phyloP scores from a whole-genome alignment of 768 basidiomycete species.

The Arthromyces matolae region DNA sequence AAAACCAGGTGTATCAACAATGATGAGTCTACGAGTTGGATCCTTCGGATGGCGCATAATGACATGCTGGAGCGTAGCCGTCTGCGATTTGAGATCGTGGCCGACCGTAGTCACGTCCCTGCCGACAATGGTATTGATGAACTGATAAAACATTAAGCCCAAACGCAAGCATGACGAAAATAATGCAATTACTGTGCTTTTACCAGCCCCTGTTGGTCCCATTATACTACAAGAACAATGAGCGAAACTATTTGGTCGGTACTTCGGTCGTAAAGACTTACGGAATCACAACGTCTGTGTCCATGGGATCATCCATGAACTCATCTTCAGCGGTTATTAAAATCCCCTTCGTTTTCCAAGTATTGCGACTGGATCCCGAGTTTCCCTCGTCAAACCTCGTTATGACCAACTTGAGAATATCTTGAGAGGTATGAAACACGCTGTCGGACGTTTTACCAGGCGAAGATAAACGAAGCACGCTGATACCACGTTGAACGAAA shows the following conservation, averaged over 20 bases:
- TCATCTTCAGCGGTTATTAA: conserved; percentile 9
- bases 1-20: conserved; percentile 15
- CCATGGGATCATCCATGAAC: conserved; percentile 5
- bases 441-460: conserved; percentile 4
- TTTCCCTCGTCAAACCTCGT: conserved; percentile 4
- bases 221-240: conserved; percentile 3
- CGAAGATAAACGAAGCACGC: conserved; percentile 7
- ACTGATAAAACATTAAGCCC: conserved; percentile 5
- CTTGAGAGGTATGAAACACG: conserved; percentile 8
- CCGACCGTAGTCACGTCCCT: conserved; percentile 4
- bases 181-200: conserved; percentile 8
- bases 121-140: conserved; percentile 11
- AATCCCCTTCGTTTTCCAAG: conserved; percentile 10
- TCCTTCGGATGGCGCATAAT: conserved; percentile 8
- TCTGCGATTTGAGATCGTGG: conserved; percentile 12
- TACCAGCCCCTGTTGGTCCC: conserved; percentile 12
- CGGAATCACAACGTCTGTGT: conserved; percentile 11
- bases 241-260: neutral
- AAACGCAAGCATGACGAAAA: neutral
- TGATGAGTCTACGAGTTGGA: conserved; percentile 6
- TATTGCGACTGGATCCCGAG: neutral
- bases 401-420: conserved; percentile 7
- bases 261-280: neutral
- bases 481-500: conserved; percentile 12
- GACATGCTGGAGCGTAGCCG: conserved; percentile 11